phyloP scores from a whole-genome alignment of 257 asterid species.

The Penstemon newberryi region DNA sequence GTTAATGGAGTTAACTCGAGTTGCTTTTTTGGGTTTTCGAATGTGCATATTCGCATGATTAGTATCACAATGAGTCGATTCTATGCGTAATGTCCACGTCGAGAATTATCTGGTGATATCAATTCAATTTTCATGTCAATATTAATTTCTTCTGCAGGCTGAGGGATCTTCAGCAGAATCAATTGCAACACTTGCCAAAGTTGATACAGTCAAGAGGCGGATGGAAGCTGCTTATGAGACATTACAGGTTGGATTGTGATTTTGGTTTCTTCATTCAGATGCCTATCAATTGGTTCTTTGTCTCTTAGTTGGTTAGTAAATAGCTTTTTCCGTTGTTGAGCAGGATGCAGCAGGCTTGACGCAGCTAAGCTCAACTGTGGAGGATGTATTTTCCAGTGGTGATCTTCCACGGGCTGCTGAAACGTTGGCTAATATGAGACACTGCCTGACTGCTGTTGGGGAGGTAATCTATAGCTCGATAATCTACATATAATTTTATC shows the following conservation, averaged over 20 bases:
- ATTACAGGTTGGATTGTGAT: slow-evolving; percentile 62
- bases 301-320: slow-evolving; percentile 18
- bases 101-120: neutral
- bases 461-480: slow-evolving; percentile 55
- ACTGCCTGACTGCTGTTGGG: slow-evolving; percentile 96
- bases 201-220: slow-evolving; percentile 92
- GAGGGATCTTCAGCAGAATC: slow-evolving; percentile 98
- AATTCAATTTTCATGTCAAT: neutral
- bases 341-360: slow-evolving; percentile 99
- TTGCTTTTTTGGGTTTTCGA: slow-evolving; percentile 22
- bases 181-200: slow-evolving; percentile 81
- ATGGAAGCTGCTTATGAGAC: slow-evolving; percentile 98
- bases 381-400: slow-evolving; percentile 97
- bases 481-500: neutral
- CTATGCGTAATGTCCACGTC: neutral
- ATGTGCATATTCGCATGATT: slow-evolving; percentile 13
- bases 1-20: slow-evolving; percentile 7
- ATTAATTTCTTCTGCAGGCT: slow-evolving; percentile 50
- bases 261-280: slow-evolving; percentile 11
- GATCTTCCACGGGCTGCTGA: slow-evolving; percentile 99
- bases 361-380: slow-evolving; percentile 94
- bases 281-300: slow-evolving; percentile 21
- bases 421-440: slow-evolving; percentile 95
- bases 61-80: slow-evolving; percentile 2
- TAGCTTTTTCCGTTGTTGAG: slow-evolving; percentile 30